These are phyloP conservation scores for Phytophthora aleatoria DNA, from an alignment of 352 stramenopile genomes.

Conservation along the genomic window DNA sequence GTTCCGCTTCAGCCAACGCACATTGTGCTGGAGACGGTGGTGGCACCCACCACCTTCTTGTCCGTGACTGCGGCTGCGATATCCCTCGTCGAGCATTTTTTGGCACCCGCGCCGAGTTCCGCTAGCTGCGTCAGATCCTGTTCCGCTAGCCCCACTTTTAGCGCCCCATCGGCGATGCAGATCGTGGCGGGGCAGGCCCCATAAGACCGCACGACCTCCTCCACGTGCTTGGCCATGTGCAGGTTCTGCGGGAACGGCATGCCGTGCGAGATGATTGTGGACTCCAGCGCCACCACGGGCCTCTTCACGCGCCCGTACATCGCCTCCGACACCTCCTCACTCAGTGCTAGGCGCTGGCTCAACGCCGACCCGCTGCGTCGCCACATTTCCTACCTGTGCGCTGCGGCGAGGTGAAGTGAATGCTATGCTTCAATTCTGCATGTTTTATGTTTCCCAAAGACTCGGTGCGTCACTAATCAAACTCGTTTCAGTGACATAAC, in stretches of 20 bases:
- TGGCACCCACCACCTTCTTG: constrained; percentile 84
- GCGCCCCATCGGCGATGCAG: constrained; percentile 93
- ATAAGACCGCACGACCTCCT: constrained; percentile 87
- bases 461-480: background rate
- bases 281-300: constrained; percentile 96
- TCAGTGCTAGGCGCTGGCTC: constrained; percentile 48
- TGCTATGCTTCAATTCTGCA: constrained; percentile 1
- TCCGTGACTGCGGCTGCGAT: constrained; percentile 79
- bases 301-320: constrained; percentile 44
- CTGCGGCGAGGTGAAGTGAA: background rate
- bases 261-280: constrained; percentile 99
- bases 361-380: constrained; percentile 45
- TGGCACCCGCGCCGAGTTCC: constrained; percentile 62
- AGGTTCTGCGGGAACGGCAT: constrained; percentile 99
- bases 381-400: constrained; percentile 34
- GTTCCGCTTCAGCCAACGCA: constrained; percentile 17
- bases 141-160: constrained; percentile 73
- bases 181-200: constrained; percentile 95
- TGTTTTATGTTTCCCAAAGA: background rate
- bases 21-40: constrained; percentile 98
- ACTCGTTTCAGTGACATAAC: no score
- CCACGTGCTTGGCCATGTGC: constrained; percentile 91
- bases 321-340: constrained; percentile 59
- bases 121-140: constrained; percentile 64
- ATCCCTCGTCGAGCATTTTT: constrained; percentile 87